Conservation (phyloP, 352 stramenopile genomes). For the Nothophytophthora sp. region DNA sequence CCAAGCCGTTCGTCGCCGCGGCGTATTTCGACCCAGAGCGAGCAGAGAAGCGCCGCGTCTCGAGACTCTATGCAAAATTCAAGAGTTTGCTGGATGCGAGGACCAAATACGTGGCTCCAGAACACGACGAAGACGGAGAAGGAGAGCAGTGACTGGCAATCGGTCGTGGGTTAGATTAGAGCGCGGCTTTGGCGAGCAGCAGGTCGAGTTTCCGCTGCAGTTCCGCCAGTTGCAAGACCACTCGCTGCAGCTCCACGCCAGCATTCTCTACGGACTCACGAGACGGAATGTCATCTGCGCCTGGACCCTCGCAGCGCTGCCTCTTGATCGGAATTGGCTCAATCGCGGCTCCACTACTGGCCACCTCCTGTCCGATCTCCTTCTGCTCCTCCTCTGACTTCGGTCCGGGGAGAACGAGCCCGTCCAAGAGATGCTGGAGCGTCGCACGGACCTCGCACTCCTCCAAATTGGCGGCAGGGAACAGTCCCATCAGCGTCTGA, state of each 20-base stretch:
- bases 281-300: too few relatives aligned
- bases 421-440: constrained; percentile 22
- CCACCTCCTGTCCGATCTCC: neutral
- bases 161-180: too few relatives aligned
- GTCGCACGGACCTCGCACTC: constrained; percentile 23
- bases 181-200: constrained; percentile 11
- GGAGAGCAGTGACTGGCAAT: too few relatives aligned
- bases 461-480: constrained; percentile 15
- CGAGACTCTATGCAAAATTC: constrained; percentile 66
- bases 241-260: constrained; percentile 7
- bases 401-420: constrained; percentile 1
- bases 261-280: too few relatives aligned
- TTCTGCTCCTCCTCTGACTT: neutral
- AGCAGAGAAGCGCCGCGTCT: constrained; percentile 55
- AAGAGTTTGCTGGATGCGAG: constrained; percentile 56
- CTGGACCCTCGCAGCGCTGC: too few relatives aligned
- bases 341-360: too few relatives aligned
- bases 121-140: constrained; percentile 10
- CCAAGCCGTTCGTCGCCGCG: constrained; percentile 9
- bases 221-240: constrained; percentile 10
- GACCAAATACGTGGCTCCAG: constrained; percentile 32
- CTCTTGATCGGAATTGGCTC: too few relatives aligned
- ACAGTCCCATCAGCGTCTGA: constrained; percentile 17
- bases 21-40: constrained; percentile 47
- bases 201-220: constrained; percentile 26